Evolutionary conservation across 352 stramenopile genomes (phyloP), one percentile per base, ranked within the genome.

Genomic region (Pythium graminicola): DNA sequence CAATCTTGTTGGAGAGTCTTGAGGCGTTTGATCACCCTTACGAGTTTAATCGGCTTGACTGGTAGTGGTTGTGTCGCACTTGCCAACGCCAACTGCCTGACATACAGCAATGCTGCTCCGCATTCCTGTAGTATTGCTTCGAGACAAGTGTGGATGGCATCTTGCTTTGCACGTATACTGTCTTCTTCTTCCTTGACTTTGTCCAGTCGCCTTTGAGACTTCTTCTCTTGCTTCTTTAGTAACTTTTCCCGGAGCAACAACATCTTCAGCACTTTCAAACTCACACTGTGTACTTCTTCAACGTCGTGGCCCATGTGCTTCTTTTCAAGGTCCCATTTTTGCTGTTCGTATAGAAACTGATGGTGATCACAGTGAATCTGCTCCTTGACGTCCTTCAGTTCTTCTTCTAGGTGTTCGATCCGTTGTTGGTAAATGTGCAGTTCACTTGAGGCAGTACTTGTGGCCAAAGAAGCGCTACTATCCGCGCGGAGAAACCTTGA

Each of bases 241-340:
- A 85, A 42, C 41, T 84, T 85, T 38, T 85, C 76, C 6, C 76
- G 73, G 16, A 87, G 73, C 36, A 87, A 54, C 26, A 87, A 38
- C 9, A 85, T 42, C 47, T 84, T 87, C 10, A 87, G 70, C 27
- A 87, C 70, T 38, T 85, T 87, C 2, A 84, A 64, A 38, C 76
- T 85, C 14, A 78, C 66, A 26, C 63, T 57, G 19, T 81, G 72
- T 24, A 87, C 65, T 41, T 87, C 76, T 32, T 84, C 64, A 16
- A 82, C 74, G 16, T 84, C 76, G 28, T 73, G 50, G 5, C 65
- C 55, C 19, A 69, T 56, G 19, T 74, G 57, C 11, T 70, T 71
- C 45, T 82, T 85, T 49, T 85, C 70, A 3, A 72, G 28, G 20
- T 64, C 62, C 73, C 73, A 84, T 38, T 82, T 87, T 2, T 54